Evolutionary conservation across 129 eudicot genomes (phyloP).

Genomic region (Chrysanthemum seticuspe): DNA sequence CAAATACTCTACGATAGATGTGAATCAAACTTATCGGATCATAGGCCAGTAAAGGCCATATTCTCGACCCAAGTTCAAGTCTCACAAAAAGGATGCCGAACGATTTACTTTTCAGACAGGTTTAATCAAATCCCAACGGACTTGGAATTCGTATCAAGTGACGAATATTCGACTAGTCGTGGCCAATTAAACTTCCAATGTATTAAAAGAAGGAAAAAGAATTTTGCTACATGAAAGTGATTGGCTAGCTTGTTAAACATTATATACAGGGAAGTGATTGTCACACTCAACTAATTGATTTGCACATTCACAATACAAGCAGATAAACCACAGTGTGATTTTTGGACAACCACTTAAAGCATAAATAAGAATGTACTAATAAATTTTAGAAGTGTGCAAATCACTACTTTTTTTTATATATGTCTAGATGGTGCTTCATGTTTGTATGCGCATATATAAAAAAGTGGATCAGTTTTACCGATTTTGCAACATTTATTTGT

Average conservation of each 20-base stretch:
- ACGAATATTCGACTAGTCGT: slow-evolving; percentile 2
- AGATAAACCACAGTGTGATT: no score
- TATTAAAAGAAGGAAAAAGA: not conserved
- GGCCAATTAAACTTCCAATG: slow-evolving; percentile 18
- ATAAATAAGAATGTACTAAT: no score
- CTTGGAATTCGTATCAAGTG: slow-evolving; percentile 12
- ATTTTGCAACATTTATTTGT: slow-evolving; percentile 16
- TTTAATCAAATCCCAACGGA: slow-evolving; percentile 22
- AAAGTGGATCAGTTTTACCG: not conserved
- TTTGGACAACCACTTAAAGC: no score
- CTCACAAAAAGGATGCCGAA: slow-evolving; percentile 26
- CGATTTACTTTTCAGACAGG: slow-evolving; percentile 34
- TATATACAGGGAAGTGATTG: not conserved
- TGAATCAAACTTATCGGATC: slow-evolving; percentile 65
- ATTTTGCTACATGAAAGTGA: not conserved
- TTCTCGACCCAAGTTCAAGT: slow-evolving; percentile 45
- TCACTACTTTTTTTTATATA: not conserved
- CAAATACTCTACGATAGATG: slow-evolving; percentile 45
- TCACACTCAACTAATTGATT: no score
- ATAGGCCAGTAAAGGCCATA: slow-evolving; percentile 64
- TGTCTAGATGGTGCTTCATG: not conserved
- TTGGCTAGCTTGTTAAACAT: not conserved
- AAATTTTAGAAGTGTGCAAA: no score
- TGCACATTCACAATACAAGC: no score
- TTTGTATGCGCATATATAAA: slow-evolving; percentile 6